These are phyloP conservation scores for Talaromyces rugulosus DNA, from an alignment of 2,329 filamentous ascomycete genomes.

Conservation along the genomic window DNA sequence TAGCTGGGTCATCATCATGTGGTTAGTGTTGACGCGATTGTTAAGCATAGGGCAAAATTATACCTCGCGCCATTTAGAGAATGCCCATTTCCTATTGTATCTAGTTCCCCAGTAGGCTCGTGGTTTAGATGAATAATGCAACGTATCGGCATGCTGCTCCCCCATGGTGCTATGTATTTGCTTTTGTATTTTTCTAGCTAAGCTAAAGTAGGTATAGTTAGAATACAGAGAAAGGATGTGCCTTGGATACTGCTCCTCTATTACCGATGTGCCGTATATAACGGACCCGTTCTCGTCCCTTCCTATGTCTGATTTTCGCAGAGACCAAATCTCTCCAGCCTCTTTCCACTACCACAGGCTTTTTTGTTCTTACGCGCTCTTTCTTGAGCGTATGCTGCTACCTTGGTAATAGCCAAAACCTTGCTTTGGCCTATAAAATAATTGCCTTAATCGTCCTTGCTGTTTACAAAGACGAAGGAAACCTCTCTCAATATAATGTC, in stretches of 20 bases:
- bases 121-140: not conserved
- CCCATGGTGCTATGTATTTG: not conserved
- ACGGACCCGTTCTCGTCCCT: not conserved
- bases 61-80: not conserved
- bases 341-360: not conserved
- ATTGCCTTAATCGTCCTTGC: not conserved
- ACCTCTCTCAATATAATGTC: too few species aligned
- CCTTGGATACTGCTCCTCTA: not conserved
- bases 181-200: too few species aligned
- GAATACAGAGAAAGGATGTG: too few species aligned
- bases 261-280: not conserved
- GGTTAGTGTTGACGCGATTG: not conserved
- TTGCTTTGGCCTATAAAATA: not conserved
- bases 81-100: not conserved
- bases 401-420: not conserved
- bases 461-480: too few species aligned
- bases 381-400: not conserved
- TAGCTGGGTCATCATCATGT: not conserved
- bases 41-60: not conserved
- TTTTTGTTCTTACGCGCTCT: not conserved
- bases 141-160: not conserved
- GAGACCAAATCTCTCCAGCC: not conserved
- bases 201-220: too few species aligned
- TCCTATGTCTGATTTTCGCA: not conserved
- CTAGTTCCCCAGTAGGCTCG: not conserved